phyloP scores from a whole-genome alignment of 345 rosid species.

The Salix caprea region DNA sequence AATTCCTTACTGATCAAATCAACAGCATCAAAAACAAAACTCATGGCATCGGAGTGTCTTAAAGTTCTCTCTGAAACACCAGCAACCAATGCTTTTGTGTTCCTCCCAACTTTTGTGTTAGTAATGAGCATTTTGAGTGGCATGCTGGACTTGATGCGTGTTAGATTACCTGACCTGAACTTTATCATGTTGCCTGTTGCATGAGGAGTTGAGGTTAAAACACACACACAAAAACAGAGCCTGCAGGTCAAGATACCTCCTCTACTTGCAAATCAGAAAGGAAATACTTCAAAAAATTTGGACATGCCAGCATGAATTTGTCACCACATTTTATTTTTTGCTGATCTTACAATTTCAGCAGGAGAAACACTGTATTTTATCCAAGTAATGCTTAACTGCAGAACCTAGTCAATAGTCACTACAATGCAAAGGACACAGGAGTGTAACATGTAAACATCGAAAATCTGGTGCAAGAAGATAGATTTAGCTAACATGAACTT shows the following conservation, averaged over 20 bases:
- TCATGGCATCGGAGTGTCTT: slow-evolving; percentile 72
- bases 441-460: neutral
- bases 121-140: slow-evolving; percentile 84
- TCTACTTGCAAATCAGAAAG: neutral
- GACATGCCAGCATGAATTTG: neutral
- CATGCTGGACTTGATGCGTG: slow-evolving; percentile 50
- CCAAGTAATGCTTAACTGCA: neutral
- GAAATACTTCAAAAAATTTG: neutral
- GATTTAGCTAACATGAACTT: neutral
- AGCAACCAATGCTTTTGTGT: slow-evolving; percentile 85
- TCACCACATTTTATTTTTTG: neutral
- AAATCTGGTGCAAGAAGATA: neutral
- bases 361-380: neutral
- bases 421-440: neutral
- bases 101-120: slow-evolving; percentile 80
- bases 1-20: slow-evolving; percentile 75
- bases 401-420: neutral
- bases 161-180: slow-evolving; percentile 70
- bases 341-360: neutral
- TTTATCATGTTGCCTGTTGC: slow-evolving; percentile 80
- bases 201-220: neutral
- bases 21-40: slow-evolving; percentile 65
- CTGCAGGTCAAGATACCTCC: neutral
- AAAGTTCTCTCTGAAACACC: slow-evolving; percentile 74
- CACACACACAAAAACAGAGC: neutral